A percentile compares a stretch with the other conserved stretches of the same genome.
Conservation (phyloP, 2,329 filamentous ascomycete species). For the Fusarium pseudoanthophilum region DNA sequence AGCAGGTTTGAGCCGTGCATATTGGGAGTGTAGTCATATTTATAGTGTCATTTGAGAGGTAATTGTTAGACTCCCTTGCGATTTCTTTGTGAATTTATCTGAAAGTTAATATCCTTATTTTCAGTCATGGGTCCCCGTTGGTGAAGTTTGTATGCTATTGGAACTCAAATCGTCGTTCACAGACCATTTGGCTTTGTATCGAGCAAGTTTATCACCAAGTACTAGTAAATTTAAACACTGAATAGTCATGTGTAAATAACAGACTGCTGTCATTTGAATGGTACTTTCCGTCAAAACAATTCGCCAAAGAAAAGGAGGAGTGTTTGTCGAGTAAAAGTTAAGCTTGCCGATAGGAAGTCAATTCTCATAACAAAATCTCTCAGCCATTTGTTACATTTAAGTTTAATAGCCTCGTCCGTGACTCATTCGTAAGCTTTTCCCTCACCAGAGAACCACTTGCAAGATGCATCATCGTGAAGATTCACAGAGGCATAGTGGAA, state of each 20-base stretch:
- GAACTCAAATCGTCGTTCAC: not conserved
- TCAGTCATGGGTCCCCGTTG: not conserved
- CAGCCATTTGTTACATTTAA: not conserved
- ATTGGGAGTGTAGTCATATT: not conserved
- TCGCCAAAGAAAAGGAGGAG: not conserved
- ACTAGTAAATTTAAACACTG: accelerated
- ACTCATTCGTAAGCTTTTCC: no score
- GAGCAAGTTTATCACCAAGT: not conserved
- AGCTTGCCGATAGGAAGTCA: not conserved
- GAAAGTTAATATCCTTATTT: not conserved
- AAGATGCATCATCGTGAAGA: not conserved
- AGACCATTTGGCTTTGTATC: not conserved
- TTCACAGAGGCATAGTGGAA: accelerated
- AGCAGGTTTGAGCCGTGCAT: not conserved
- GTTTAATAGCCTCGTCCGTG: accelerated
- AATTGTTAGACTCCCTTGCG: not conserved
- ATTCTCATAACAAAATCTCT: no score
- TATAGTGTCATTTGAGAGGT: no score
- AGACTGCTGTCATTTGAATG: accelerated
- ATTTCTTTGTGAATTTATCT: not conserved
- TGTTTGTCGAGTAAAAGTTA: not conserved
- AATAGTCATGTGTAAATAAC: accelerated
- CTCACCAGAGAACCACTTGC: no score
- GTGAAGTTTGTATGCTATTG: not conserved
- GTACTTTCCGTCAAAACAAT: not conserved